Evolutionary conservation across 805 yeast genomes (phyloP), one percentile per base, ranked within the genome.

Genomic region (Metschnikowia cerradonensis): DNA sequence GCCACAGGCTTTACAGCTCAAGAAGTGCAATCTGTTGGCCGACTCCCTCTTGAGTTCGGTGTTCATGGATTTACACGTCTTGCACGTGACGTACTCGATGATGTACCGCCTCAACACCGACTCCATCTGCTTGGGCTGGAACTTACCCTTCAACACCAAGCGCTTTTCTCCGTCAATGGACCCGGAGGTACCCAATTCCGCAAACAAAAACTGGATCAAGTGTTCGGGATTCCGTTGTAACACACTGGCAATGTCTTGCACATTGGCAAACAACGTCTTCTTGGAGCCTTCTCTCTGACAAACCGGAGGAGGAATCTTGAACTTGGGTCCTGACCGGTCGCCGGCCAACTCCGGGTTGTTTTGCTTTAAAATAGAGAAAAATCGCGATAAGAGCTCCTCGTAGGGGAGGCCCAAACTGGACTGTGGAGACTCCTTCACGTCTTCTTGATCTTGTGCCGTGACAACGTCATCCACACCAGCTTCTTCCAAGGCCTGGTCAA

Each of bases 131-230:
- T 92, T 94, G 62, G 96, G 96, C 76, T 88, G 96, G 80, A 90
- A 94, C 72, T 96, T 88, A 78, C 99, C 99, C 79, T 90, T 94
- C 71, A 94, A 92, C 57, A 94, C 90, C 70, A 94, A 82, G 73
- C 99, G 86, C 78, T 90, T 89, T 72, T 89, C 92, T 70, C 98
- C 99, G 74, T 94, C 99, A 54, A 94, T 92, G 50, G 97, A 91
- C 67, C 99, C 99, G 2, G 98, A 90, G 19, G 99, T 94, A 84
- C 99, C 99, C 81, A 94, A 80, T 77, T 94, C 99, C 1, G 98
- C 97, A 74, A 94, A 94, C 72, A 94, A 75, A 73, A 87, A 94
- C 76, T 90, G 97, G 71, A 94, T 94, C 58, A 94, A 84, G 75
- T 94, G 99, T 66, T 94, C 99, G 60, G 96, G 94, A 49, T 90